phyloP scores from a whole-genome alignment of 495 filamentous ascomycete species.

The Talaromyces proteolyticus region DNA sequence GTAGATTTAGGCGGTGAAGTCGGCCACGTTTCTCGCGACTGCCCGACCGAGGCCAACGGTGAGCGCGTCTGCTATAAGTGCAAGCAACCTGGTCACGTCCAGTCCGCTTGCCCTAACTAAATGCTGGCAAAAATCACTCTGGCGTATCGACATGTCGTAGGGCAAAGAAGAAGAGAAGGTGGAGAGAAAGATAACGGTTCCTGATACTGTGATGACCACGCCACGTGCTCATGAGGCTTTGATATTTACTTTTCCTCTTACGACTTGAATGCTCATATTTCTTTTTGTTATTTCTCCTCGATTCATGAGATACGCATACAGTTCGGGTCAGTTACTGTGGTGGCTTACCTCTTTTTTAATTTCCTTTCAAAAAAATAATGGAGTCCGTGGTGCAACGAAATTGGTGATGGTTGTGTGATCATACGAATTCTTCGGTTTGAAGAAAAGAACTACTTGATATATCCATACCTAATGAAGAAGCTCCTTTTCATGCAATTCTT shows the following conservation, averaged over 20 bases:
- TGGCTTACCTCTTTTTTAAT: neutral
- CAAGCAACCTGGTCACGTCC: slow-evolving; percentile 96
- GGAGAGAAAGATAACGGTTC: neutral
- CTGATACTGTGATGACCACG: too few species aligned
- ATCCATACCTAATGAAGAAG: neutral
- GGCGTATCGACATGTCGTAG: too few species aligned
- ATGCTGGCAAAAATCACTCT: too few species aligned
- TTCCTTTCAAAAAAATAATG: too few species aligned
- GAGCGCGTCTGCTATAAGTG: slow-evolving; percentile 99
- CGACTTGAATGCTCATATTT: slow-evolving; percentile 8
- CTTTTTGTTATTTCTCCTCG: neutral
- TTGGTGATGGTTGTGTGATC: neutral
- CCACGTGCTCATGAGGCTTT: neutral
- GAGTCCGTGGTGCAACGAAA: neutral
- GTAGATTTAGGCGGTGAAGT: slow-evolving; percentile 63
- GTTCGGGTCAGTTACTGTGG: neutral
- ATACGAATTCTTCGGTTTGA: neutral
- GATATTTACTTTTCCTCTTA: slow-evolving; percentile 8
- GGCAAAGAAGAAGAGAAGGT: neutral
- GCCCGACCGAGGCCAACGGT: slow-evolving; percentile 77
- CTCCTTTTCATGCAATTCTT: neutral
- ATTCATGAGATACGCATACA: neutral
- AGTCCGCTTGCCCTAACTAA: slow-evolving; percentile 83
- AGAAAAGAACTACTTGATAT: neutral
- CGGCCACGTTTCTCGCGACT: slow-evolving; percentile 92